Base-by-base conservation (phyloP, 805 yeast genomes). In the Candida broadrunensis region DNA sequence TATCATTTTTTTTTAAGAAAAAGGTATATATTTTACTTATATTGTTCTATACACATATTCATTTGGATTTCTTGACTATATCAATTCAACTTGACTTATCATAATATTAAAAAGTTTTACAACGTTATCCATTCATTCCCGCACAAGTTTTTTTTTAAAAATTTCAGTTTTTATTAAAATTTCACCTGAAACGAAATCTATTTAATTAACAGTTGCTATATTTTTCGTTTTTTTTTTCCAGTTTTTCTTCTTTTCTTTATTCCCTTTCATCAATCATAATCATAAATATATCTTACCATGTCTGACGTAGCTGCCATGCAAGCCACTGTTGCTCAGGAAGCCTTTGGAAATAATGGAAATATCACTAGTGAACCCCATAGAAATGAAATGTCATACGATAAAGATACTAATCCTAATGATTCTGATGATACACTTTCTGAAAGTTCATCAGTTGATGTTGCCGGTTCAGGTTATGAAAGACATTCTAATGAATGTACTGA, bases 401-500 rank as follows among this genome's bases (percentile, higher is more conserved):
- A 36, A 29, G 21, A 27, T 9, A 13, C 19, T 4, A n/a, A 27
- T 16, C 31, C 41, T 2, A n/a, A 31, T 34, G 38, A 32, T 29
- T 19, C 35, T 8, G 24, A 21, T 9, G 24, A 21, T 21, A 21
- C 24, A 21, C 9, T 7, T 21, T 17, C 39, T 16, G 41, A 33
- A 14, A 34, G 44, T 2, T 41, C 37, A 16, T 23, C 36, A 6
- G 29, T 38, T 6, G 23, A 61, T 45, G 61, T 58, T 34, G 47
- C 35, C 1, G 59, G 54, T 17, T 63, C 70, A 15, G 75, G 75
- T 2, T 69, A 63, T 47, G 62, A 64, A 7, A 47, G 65, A 41
- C 65, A 67, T 1, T 35, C 52, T 19, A 65, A 67, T 45, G 74
- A 70, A 43, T 70, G 75, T 46, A 49, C 67, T 6, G 73, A 69